Evolutionary conservation across 805 yeast genomes (phyloP), one percentile per base, ranked within the genome.

Genomic region (Candida nitratophila): DNA sequence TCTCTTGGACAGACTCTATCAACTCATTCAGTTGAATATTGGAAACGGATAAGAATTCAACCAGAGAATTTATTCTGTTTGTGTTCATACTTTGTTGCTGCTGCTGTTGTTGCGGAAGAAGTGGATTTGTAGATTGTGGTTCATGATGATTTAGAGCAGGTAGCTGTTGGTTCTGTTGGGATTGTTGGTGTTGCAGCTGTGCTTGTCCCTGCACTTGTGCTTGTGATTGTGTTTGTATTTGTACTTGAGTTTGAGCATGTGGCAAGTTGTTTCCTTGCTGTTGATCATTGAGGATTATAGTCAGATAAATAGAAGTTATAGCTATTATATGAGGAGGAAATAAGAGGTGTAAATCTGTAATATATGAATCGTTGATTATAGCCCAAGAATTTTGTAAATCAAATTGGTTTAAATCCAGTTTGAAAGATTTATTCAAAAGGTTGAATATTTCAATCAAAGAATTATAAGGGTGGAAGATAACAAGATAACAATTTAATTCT

Each of bases 321-420:
- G 97, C 95, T 9, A 90, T 75, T 11, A 89, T 77, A 64, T 90
- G 96, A 0, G 99, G 99, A 0, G 98, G 91, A 50, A 78, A 82
- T 15, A 90, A 59, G 39, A 93, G 63, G 45, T 87, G 91, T 16
- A 86, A 67, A 60, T 93, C 98, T 1, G 96, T 88, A 38, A 88
- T 81, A 60, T 85, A 90, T 49, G 90, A 78, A 59, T 91, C 98
- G 60, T 89, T 93, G 32, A 93, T 75, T 41, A 90, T 70, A 1
- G 95, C 83, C 97, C 98, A 93, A 10, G 86, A 72, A 38, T 85
- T 79, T 56, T 91, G 96, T 29, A 84, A 59, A 55, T 90, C 97
- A 37, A 79, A 86, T 3, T 76, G 71, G 0, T 77, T 59, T 3
- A 84, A 56, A 20, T 54, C 56, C 9, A 61, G 31, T 38, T 47